phyloP scores from a whole-genome alignment of 257 asterid genomes.

The Leonotis leonurus region DNA sequence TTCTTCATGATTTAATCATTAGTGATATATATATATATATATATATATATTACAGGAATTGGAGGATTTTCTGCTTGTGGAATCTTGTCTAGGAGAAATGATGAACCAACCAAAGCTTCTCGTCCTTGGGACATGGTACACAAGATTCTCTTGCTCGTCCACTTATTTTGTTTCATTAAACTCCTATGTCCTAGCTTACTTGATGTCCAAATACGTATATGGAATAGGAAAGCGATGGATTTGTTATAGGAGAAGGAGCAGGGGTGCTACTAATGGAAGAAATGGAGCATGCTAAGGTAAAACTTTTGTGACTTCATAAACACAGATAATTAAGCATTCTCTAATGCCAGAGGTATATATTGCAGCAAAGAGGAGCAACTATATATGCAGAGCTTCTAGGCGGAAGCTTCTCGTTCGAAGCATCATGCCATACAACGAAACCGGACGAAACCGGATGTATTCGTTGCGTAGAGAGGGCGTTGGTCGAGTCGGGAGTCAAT shows the following conservation, averaged over 20 bases:
- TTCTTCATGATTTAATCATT: background rate
- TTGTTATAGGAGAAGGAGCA: constrained; percentile 53
- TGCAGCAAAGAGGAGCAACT: constrained; percentile 38
- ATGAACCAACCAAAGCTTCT: constrained; percentile 41
- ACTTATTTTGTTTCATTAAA: no score
- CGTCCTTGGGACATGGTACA: constrained; percentile 45
- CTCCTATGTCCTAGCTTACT: no score
- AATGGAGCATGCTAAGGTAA: constrained; percentile 42
- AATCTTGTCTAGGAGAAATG: constrained; percentile 33
- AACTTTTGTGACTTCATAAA: background rate
- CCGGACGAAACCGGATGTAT: no score
- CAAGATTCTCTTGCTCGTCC: no score
- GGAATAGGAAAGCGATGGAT: constrained; percentile 42
- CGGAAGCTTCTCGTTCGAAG: constrained; percentile 44
- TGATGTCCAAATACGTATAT: no score
- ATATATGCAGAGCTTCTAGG: constrained; percentile 53
- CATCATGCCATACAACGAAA: no score
- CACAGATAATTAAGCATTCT: background rate
- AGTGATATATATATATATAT: no score
- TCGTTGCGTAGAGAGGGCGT: constrained; percentile 36
- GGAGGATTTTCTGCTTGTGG: constrained; percentile 46
- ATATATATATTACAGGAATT: constrained; percentile 23
- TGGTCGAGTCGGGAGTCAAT: constrained; percentile 31
- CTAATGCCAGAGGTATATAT: no score
- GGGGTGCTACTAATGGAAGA: constrained; percentile 48